Evolutionary conservation across 352 stramenopile species (phyloP).

Genomic region (Phytophthora pinifolia): DNA sequence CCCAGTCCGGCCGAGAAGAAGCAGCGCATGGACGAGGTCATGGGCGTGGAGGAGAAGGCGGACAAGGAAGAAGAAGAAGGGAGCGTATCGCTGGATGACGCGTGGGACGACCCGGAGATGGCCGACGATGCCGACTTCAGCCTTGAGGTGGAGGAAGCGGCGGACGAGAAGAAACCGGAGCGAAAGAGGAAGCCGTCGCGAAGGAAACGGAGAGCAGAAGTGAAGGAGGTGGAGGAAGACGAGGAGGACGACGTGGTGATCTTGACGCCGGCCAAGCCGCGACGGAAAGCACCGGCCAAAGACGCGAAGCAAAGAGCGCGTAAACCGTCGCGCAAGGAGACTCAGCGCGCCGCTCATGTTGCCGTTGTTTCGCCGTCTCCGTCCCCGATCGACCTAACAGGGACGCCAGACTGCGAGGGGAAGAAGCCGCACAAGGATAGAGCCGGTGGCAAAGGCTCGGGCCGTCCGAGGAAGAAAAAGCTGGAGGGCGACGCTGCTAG

Average conservation of each 20-base stretch:
- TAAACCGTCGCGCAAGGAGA: constrained; percentile 24
- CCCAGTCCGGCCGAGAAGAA: constrained; percentile 36
- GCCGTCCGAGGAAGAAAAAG: constrained; percentile 23
- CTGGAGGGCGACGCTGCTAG: constrained; percentile 1
- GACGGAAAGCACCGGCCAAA: constrained; percentile 18
- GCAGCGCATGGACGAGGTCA: constrained; percentile 27
- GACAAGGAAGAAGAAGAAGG: constrained; percentile 4
- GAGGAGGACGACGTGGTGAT: constrained; percentile 20
- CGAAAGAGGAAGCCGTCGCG: constrained; percentile 7
- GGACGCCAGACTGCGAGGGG: constrained; percentile 22
- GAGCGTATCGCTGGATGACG: constrained; percentile 17
- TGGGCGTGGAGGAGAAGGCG: constrained; percentile 12
- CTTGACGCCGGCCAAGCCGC: constrained; percentile 8
- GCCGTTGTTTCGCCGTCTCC: constrained; percentile 25
- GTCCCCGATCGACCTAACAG: constrained; percentile 36
- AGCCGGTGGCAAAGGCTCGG: not conserved
- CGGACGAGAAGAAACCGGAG: constrained; percentile 17
- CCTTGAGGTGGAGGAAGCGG: constrained; percentile 6
- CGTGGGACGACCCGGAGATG: constrained; percentile 21
- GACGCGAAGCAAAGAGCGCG: constrained; percentile 5
- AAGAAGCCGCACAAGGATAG: constrained; percentile 20
- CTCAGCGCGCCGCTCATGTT: constrained; percentile 6
- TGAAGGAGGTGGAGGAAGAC: constrained; percentile 13
- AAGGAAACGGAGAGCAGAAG: constrained; percentile 9
- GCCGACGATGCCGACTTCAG: constrained; percentile 8